Evolutionary conservation across 73 alveolate species (phyloP), one percentile per base, ranked within the genome.

Genomic region (Diophrys appendiculata): DNA sequence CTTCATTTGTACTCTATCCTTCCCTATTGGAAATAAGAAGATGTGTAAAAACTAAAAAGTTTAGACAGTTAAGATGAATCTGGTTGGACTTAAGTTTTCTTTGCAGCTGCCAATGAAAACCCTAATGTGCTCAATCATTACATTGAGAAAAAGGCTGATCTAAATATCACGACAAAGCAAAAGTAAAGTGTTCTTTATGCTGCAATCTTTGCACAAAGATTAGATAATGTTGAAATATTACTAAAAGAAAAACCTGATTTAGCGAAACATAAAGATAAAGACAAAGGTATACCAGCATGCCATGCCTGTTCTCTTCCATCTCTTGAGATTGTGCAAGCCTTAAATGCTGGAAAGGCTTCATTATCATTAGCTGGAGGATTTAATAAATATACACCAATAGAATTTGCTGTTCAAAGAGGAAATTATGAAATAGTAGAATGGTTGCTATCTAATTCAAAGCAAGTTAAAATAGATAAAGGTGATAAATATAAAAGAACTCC

Each of bases 61-160:
- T 5, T 11, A 43, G 60, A 43, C 5, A 86, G 95, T 14, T 83
- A 72, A 78, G 95, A 93, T n/a, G 75, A 82, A 52, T 86, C 52
- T 72, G 89, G 91, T 23, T 84, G 93, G 74, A 91, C 98, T 64
- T 97, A 97, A 8, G 77, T 95, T 75, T 98, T 93, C 80, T 91
- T 86, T 34, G 99, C 97, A 25, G 93, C 97, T 28, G 91, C 88
- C 27, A 95, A 93, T 71, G 97, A 97, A 1, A 91, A 88, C 87
- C 79, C 92, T 35, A 60, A 84, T 29, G 78, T 90, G 73, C 82
- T 95, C 24, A 54, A 92, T 54, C 82, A 77, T 55, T 74, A 90
- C 73, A 52, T 93, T 1, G 95, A 88, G 24, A 82, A 69, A 23
- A 87, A 91, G 0, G 95, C 90, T 27, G 97, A 91, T 84, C 77